Conservation (phyloP, 495 filamentous ascomycete genomes). For the Opeltia flavorubescens region DNA sequence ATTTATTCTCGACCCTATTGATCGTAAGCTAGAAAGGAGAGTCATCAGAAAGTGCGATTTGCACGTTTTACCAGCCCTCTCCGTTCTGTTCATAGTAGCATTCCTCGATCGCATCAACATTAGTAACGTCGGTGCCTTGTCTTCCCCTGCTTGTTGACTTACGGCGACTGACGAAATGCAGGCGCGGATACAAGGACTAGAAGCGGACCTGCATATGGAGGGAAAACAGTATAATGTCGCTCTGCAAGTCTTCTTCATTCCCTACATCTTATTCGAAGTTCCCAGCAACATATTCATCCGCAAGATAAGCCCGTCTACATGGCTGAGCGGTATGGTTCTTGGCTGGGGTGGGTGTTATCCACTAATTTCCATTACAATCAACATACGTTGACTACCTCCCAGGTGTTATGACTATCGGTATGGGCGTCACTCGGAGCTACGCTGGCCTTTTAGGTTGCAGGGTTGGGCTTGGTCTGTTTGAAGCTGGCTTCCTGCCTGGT, state of each 20-base stretch:
- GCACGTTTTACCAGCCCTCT: constrained; percentile 26
- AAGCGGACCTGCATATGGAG: constrained; percentile 40
- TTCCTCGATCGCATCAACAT: constrained; percentile 42
- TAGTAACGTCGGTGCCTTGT: too few species aligned
- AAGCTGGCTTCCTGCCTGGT: constrained; percentile 44
- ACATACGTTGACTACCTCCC: not conserved
- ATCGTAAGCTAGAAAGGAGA: too few species aligned
- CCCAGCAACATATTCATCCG: constrained; percentile 54
- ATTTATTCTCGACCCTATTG: too few species aligned
- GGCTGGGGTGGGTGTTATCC: constrained; percentile 31
- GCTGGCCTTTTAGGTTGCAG: constrained; percentile 42
- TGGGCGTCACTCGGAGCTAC: constrained; percentile 41
- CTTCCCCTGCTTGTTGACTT: too few species aligned
- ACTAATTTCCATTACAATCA: not conserved
- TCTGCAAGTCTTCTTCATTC: constrained; percentile 50
- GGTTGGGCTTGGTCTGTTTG: constrained; percentile 43
- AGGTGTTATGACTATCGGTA: constrained; percentile 38
- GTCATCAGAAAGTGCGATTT: constrained; percentile 28
- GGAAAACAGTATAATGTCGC: constrained; percentile 47
- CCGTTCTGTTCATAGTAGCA: constrained; percentile 26
- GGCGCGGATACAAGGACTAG: constrained; percentile 45
- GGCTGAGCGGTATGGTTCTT: constrained; percentile 38
- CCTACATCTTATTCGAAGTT: constrained; percentile 52
- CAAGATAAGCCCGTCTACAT: constrained; percentile 45
- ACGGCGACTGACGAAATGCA: too few species aligned